Percentiles rank a stretch among this genome's conserved stretches.
phyloP scores from a whole-genome alignment of 176 grass and related monocot species.

The Themeda triandra region DNA sequence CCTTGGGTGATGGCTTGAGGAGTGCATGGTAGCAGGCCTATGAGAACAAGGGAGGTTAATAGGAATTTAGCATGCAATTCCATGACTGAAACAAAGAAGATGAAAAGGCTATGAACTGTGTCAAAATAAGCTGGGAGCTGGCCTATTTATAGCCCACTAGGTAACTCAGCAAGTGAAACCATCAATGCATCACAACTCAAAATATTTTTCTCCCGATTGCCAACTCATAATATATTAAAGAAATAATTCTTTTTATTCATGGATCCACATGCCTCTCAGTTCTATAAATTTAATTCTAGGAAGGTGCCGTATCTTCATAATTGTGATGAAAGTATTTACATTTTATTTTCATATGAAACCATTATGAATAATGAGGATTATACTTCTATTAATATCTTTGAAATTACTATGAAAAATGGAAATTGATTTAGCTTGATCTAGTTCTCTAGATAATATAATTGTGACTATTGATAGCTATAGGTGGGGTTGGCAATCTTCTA shows the following conservation, averaged over 20 bases:
- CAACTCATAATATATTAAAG: too few species aligned
- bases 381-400: neutral
- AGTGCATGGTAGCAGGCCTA: neutral
- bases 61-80: neutral
- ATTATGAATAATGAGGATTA: neutral
- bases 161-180: too few species aligned
- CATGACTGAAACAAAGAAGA: neutral
- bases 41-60: neutral
- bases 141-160: constrained; percentile 7
- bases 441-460: neutral
- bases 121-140: neutral
- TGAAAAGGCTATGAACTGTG: neutral
- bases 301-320: neutral
- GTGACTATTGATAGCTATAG: too few species aligned
- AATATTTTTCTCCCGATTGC: too few species aligned
- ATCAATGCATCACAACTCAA: too few species aligned
- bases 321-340: neutral
- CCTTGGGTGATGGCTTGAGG: neutral
- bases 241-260: neutral
- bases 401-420: neutral
- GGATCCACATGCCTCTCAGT: neutral
- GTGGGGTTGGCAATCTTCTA: neutral
- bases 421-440: neutral
- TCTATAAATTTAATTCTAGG: neutral
- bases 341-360: neutral